Percentiles rank a stretch among this genome's conserved stretches.
Evolutionary conservation across 805 yeast species (phyloP).

Genomic region (Grigorovia transvaalensis): DNA sequence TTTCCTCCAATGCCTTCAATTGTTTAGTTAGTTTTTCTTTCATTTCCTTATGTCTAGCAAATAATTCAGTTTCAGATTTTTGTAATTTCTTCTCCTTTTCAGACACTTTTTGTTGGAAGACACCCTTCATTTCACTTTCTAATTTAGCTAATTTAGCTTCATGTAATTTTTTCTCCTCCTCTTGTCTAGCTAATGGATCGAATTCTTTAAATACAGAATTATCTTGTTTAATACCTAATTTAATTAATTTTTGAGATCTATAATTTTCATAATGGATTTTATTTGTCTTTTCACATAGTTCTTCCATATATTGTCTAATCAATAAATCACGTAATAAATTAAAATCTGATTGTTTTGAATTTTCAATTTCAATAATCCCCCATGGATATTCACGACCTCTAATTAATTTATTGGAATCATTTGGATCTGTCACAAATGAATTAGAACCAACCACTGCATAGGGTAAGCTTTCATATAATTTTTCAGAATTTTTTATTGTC

Average conservation of each 20-base stretch:
- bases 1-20: conserved; percentile 81
- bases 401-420: conserved; percentile 75
- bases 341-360: conserved; percentile 88
- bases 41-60: conserved; percentile 93
- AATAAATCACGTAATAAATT: conserved; percentile 78
- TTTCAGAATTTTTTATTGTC: conserved; percentile 51
- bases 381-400: conserved; percentile 94
- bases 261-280: conserved; percentile 75
- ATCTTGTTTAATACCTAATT: conserved; percentile 88
- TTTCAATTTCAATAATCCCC: conserved; percentile 94
- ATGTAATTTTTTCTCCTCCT: conserved; percentile 86
- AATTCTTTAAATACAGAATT: conserved; percentile 86
- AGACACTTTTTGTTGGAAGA: conserved; percentile 90
- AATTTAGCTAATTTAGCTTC: conserved; percentile 88
- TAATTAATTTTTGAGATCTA: conserved; percentile 69
- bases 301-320: conserved; percentile 86
- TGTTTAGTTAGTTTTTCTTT: conserved; percentile 87
- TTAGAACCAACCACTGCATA: conserved; percentile 94
- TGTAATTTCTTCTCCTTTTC: conserved; percentile 96
- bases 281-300: conserved; percentile 77
- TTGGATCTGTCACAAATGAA: conserved; percentile 49
- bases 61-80: conserved; percentile 92
- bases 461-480: conserved; percentile 65
- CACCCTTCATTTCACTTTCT: conserved; percentile 94
- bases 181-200: conserved; percentile 85